Evolutionary conservation across 2,329 filamentous ascomycete species (phyloP), one percentile per base, ranked within the genome.

Genomic region (Botryotinia narcissicola): DNA sequence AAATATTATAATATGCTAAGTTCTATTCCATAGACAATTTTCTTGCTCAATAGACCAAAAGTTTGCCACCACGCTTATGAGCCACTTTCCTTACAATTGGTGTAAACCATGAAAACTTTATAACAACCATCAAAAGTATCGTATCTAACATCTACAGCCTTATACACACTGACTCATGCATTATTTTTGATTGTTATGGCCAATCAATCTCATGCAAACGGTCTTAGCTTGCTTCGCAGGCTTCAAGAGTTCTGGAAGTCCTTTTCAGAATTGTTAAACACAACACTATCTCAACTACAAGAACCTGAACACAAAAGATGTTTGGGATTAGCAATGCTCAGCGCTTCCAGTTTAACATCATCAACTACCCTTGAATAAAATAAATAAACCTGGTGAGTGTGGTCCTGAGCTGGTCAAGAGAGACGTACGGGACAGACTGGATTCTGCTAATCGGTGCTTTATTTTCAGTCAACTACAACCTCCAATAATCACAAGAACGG

Each of bases 101-200:
- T 42, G 5, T 14, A n/a, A 54, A 32, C 1, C 16, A 68, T 32
- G 12, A 10, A 4, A 57, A 32, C 35, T 29, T 14, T 9, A 54
- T 25, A 9, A 54, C 25, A 54, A n/a, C 10, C 12, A 48, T 8
- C 3, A 10, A 0, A 18, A 18, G 12, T 37, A 16, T 16, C 12
- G 1, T 18, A 25, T 35, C 0, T 64, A 25, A 35, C 1, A 4
- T 20, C 2, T 25, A 25, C 0, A 32, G 35, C n/a, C 12, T 5
- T 37, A 16, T 8, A 18, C 10, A 25, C 42, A 35, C 8, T 46
- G 5, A 4, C 2, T n/a, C 5, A 66, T 10, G 3, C 4, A 2
- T 35, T 5, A 10, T 22, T 22, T 12, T 25, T 35, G 12, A 35
- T 20, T 35, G 25, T 22, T 25, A 14, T 22, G 20, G 29, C 29